phyloP scores from a whole-genome alignment of 352 stramenopile genomes.

The Globisporangium sylvaticum region DNA sequence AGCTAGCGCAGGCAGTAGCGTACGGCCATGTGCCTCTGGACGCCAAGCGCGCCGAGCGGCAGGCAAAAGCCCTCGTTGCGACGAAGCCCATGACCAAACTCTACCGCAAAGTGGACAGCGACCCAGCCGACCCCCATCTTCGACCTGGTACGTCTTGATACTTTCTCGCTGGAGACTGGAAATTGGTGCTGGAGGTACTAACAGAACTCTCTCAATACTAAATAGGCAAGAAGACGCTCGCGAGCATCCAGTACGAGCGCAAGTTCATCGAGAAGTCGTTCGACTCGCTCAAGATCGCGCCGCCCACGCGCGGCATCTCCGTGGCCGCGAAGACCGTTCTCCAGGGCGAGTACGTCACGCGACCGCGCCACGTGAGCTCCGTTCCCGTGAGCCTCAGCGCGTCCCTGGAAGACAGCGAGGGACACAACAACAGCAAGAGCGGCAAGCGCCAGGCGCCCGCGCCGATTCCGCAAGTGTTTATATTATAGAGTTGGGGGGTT shows the following conservation, averaged over 20 bases:
- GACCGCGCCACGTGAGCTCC: constrained; percentile 52
- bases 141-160: constrained; percentile 26
- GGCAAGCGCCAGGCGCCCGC: constrained; percentile 41
- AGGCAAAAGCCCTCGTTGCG: constrained; percentile 6
- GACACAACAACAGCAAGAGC: constrained; percentile 15
- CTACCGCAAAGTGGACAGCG: constrained; percentile 34
- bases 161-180: no score
- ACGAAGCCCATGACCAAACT: constrained; percentile 55
- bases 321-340: constrained; percentile 46
- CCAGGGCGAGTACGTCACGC: constrained; percentile 68
- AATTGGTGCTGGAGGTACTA: no score
- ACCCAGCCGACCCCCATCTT: constrained; percentile 4
- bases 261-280: constrained; percentile 32
- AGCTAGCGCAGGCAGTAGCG: constrained; percentile 54
- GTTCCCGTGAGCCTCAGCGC: constrained; percentile 32
- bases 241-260: constrained; percentile 62
- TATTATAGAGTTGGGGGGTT: constrained; percentile 39
- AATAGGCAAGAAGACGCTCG: constrained; percentile 33
- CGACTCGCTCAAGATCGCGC: constrained; percentile 30
- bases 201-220: not conserved
- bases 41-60: constrained; percentile 18
- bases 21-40: constrained; percentile 46
- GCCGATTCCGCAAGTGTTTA: constrained; percentile 67
- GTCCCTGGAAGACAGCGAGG: no score
- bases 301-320: constrained; percentile 40